Base-by-base conservation (phyloP, 495 filamentous ascomycete genomes). In the Talaromyces proteolyticus region DNA sequence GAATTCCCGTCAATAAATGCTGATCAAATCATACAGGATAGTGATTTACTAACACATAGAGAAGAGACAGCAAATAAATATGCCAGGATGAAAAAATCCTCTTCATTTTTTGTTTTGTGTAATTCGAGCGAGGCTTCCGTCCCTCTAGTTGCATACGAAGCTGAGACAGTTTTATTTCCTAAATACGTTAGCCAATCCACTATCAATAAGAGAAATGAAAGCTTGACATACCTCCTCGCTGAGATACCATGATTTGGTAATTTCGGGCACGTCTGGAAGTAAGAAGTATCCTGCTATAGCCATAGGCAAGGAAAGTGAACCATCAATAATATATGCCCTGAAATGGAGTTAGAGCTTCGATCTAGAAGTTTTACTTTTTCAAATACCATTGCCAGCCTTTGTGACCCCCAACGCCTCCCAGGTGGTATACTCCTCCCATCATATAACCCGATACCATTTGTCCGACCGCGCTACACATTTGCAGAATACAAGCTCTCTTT, bases 401-500 rank as follows among this genome's bases (percentile, higher is more conserved):
- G 26, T 70, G 73, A 6, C 81, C 80, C 25, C 63, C 57, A 4
- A 50, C 51, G 3, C 78, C 79, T 21, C 67, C 76, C 54, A 68
- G 69, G 20, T 62, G 60, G 51, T 77, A 79, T 12, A 78, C 78
- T 0, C 70, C 79, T 0, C 77, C 68, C 73, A 80, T 75, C 1
- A 87, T 67, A 45, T 72, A 80, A 7, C 80, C 80, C 0, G 74
- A 78, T 51, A 82, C 78, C 76, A 84, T 80, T 29, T 64, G 58
- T 39, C 74, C 73, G 41, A 82, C 68, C 17, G 72, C 68, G 22
- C 78, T 72, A 49, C 67, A 74, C 0, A 75, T 75, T 29, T 83
- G 77, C 59, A 85, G 82, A 26, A 86, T 82, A 49, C 78, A 82
- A 14, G 76, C 75, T n/a, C 82, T 65, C 53, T 81, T 69, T 50